Conservation (phyloP, 768 basidiomycete species). For the Agrocybe pediades region DNA sequence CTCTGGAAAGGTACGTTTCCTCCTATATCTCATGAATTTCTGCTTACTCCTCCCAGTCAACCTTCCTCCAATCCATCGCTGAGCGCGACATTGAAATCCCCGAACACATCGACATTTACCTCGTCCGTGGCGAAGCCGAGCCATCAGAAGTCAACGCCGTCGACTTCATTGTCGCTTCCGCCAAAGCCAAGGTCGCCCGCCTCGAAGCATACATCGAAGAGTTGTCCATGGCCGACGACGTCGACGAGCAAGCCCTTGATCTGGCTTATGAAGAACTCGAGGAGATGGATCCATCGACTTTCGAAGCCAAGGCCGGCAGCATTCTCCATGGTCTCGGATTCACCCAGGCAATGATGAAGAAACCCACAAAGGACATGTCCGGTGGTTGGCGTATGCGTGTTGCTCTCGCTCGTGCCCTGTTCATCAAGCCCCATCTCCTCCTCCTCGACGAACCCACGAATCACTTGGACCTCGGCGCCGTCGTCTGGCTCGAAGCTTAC, state of each 20-base stretch:
- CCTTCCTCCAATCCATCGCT: slow-evolving; percentile 93
- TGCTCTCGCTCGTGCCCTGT: slow-evolving; percentile 91
- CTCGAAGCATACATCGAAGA: slow-evolving; percentile 95
- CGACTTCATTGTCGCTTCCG: slow-evolving; percentile 94
- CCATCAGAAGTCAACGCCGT: slow-evolving; percentile 95
- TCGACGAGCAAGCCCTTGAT: slow-evolving; percentile 89
- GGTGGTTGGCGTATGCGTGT: slow-evolving; percentile 99
- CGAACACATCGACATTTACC: slow-evolving; percentile 94
- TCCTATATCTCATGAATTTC: slow-evolving; percentile 1
- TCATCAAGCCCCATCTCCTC: slow-evolving; percentile 94
- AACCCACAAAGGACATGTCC: slow-evolving; percentile 97
- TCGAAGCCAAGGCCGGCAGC: slow-evolving; percentile 93
- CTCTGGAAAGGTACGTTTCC: slow-evolving; percentile 83
- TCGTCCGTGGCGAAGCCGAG: slow-evolving; percentile 94
- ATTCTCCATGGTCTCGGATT: slow-evolving; percentile 99
- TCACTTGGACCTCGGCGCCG: slow-evolving; percentile 95
- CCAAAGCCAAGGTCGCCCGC: slow-evolving; percentile 88
- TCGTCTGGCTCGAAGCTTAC: slow-evolving; percentile 99
- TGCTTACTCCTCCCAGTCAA: slow-evolving; percentile 65
- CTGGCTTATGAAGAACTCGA: slow-evolving; percentile 94
- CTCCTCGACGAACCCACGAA: slow-evolving; percentile 93
- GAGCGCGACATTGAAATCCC: slow-evolving; percentile 96
- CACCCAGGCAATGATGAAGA: slow-evolving; percentile 87
- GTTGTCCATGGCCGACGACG: slow-evolving; percentile 83
- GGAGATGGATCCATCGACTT: slow-evolving; percentile 93